Evolutionary conservation across 2,329 filamentous ascomycete species (phyloP).

Genomic region (Penicillium sp.): DNA sequence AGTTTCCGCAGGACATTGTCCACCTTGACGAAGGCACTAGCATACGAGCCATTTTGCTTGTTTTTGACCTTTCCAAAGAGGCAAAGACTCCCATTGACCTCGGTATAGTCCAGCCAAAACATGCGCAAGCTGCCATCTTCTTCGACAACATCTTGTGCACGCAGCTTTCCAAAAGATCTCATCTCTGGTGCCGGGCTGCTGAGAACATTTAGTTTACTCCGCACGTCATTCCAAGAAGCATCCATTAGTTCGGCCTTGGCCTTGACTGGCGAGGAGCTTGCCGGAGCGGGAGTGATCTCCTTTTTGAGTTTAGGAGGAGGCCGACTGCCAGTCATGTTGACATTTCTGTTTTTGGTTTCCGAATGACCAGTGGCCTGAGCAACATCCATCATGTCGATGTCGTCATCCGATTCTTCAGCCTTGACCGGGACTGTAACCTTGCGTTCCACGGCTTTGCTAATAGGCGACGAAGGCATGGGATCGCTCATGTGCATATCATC

Average conservation of each 20-base stretch:
- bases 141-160: slow-evolving; percentile 79
- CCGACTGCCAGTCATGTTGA: slow-evolving; percentile 79
- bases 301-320: slow-evolving; percentile 71
- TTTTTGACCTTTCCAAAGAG: slow-evolving; percentile 95
- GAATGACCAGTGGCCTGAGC: slow-evolving; percentile 63
- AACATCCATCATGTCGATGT: slow-evolving; percentile 80
- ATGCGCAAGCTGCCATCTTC: slow-evolving; percentile 85
- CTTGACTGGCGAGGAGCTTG: slow-evolving; percentile 68
- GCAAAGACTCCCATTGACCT: slow-evolving; percentile 84
- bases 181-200: slow-evolving; percentile 63
- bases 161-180: slow-evolving; percentile 67
- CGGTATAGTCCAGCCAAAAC: slow-evolving; percentile 96
- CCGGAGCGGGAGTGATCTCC: slow-evolving; percentile 61
- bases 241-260: slow-evolving; percentile 59
- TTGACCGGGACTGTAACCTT: slow-evolving; percentile 55
- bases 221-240: slow-evolving; percentile 83
- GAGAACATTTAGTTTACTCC: slow-evolving; percentile 76
- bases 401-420: slow-evolving; percentile 63
- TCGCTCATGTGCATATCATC: slow-evolving; percentile 83
- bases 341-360: slow-evolving; percentile 59
- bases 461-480: slow-evolving; percentile 77
- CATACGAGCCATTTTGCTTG: slow-evolving; percentile 69
- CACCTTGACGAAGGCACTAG: slow-evolving; percentile 92
- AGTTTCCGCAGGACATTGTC: slow-evolving; percentile 91
- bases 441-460: slow-evolving; percentile 68